These are phyloP conservation scores for Hypoxylon sp. DNA, from an alignment of 2,329 filamentous ascomycete species.

Conservation along the genomic window DNA sequence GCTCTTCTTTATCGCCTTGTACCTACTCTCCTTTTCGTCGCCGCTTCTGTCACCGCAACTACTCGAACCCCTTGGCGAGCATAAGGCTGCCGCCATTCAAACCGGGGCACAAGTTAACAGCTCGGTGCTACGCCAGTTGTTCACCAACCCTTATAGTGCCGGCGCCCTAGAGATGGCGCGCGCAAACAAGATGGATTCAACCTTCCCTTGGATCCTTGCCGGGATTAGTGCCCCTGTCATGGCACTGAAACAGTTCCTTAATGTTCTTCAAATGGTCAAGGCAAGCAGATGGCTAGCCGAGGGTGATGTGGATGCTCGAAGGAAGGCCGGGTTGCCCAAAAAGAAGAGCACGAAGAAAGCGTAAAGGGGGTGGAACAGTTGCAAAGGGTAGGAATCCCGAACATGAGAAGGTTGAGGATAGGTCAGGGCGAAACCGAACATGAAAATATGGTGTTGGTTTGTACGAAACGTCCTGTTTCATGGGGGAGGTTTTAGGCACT, in stretches of 20 bases:
- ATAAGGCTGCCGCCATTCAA: constrained; percentile 68
- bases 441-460: constrained; percentile 26
- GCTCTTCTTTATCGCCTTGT: constrained; percentile 97
- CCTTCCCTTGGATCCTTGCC: constrained; percentile 78
- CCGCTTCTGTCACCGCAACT: constrained; percentile 90
- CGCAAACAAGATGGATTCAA: constrained; percentile 91
- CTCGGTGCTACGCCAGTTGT: constrained; percentile 79
- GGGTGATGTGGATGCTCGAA: constrained; percentile 81
- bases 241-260: constrained; percentile 92
- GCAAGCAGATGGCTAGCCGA: constrained; percentile 93
- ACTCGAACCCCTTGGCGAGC: constrained; percentile 72
- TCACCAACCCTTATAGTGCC: constrained; percentile 91
- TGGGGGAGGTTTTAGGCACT: constrained; percentile 25
- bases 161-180: constrained; percentile 92
- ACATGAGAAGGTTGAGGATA: neutral
- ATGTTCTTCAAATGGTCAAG: constrained; percentile 93
- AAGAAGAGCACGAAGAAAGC: constrained; percentile 49
- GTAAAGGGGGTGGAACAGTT: constrained; percentile 19
- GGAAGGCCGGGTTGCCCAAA: constrained; percentile 67
- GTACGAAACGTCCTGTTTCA: constrained; percentile 36
- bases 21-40: constrained; percentile 96
- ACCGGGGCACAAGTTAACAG: constrained; percentile 79
- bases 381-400: neutral
- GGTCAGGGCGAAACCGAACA: constrained; percentile 9
- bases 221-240: constrained; percentile 88